Base-by-base conservation (phyloP, 2,329 filamentous ascomycete species). In the Fusarium odoratissimum region DNA sequence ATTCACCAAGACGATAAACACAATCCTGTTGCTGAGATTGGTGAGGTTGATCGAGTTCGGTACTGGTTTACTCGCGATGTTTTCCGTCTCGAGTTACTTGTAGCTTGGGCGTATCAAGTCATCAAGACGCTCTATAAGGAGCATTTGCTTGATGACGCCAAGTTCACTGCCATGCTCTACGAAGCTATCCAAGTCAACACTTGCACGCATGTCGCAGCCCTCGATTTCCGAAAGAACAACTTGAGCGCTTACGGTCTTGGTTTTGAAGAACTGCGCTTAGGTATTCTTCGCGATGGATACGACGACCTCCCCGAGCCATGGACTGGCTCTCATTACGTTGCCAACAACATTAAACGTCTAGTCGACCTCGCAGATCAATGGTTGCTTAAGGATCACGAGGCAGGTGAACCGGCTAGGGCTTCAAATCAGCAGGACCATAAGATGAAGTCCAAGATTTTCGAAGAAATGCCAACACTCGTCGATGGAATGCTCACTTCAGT, bases 1-100 rank as follows among this genome's bases (percentile, higher is more conserved):
- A 92, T 97, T 79, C 91, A 93, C 71, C 90, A 95, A 71, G 88
- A 92, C 58, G 91, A 93, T 74, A 95, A 94, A 82, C 91, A 91
- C 30, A 89, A 90, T 59, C 87, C 90, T 7, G 86, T 91, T 57
- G 82, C 86, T 35, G 89, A 89, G 41, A 86, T 87, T 28, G 91
- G 91, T n/a, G 92, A 96, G 79, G 89, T 91, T 14, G 94, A 97
- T 77, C 86, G 88, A 12, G 90, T 97, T 21, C 90, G 95, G n/a
- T 91, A 94, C 75, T 98, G 93, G 90, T 97, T 98, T 77, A 87
- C 95, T 69, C 88, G 92, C 74, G 93, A 95, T 77, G 86, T 95
- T 37, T 89, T 89, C 81, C 88, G 89, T 33, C 87, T 97, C 73
- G 90, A 95, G 60, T 86, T 93, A 62, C 90, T 96, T 46, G 86